Conservation (phyloP, 1,284 basidiomycete species). For the Boletus sp. region DNA sequence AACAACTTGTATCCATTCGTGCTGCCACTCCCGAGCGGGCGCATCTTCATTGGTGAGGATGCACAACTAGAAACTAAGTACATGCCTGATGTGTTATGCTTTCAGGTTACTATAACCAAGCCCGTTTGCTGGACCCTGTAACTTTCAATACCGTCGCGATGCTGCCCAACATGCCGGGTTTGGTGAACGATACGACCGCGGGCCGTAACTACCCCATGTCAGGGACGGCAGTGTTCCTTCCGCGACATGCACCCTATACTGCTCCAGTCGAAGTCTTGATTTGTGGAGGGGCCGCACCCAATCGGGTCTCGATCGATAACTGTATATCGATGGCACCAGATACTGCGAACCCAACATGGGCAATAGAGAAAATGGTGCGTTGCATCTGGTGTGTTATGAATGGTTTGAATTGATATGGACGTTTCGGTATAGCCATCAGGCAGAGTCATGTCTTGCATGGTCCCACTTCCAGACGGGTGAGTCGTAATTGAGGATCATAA, state of each 20-base stretch:
- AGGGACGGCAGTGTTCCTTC: conserved; percentile 72
- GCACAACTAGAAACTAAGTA: not conserved
- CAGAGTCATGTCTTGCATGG: conserved; percentile 77
- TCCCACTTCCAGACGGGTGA: conserved; percentile 58
- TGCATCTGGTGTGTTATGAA: not conserved
- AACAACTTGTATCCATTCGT: conserved; percentile 79
- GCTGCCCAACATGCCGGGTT: conserved; percentile 73
- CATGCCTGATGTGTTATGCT: not conserved
- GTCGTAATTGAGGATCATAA: not conserved
- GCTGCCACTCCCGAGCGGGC: conserved; percentile 65
- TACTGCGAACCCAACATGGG: not conserved
- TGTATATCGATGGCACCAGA: conserved; percentile 72
- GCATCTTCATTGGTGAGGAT: conserved; percentile 63
- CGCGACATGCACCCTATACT: conserved; percentile 70
- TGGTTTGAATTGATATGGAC: not conserved
- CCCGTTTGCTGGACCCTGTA: conserved; percentile 66
- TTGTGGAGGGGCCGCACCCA: conserved; percentile 74
- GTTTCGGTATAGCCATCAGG: conserved; percentile 58
- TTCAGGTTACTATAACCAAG: conserved; percentile 76
- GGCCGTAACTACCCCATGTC: conserved; percentile 81
- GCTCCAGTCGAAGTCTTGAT: conserved; percentile 67
- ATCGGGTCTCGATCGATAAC: conserved; percentile 41
- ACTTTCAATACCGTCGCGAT: conserved; percentile 62
- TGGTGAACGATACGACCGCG: conserved; percentile 71
- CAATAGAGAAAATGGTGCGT: conserved; percentile 3